Evolutionary conservation across 768 basidiomycete species (phyloP), one percentile per base, ranked within the genome.

Genomic region (Boletus patriciae): DNA sequence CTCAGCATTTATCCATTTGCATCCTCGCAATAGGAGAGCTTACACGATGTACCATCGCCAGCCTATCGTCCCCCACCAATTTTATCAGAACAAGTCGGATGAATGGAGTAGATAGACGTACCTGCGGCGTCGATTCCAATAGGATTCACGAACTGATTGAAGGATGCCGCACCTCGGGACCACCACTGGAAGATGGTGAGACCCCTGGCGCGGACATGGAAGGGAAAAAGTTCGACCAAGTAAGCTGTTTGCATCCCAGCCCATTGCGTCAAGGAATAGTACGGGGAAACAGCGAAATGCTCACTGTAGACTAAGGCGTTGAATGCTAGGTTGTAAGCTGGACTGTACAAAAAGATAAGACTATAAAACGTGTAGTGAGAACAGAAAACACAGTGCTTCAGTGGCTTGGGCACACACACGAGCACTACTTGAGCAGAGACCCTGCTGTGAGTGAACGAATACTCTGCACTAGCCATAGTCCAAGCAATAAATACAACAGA

Each of bases 141-240:
- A 2, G 65, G 66, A 47, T 62, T 27, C 3, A 62, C 50, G 12
- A 66, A 47, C 10, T 57, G 53, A n/a, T 6, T 41, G 23, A 65
- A 10, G 38, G 65, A 67, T n/a, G 16, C 51, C 5, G 34, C 59
- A 4, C 76, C 69, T 11, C 84, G 79, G 44, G 77, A 74, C 67
- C 80, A 83, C 75, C 77, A 82, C 60, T 86, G 83, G 74, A 83
- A 86, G 16, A 86, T 64, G 5, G 84, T 72, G 50, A 87, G 78
- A 38, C 86, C 86, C 66, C 78, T 81, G 1, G 85, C 78, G 50
- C 85, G 82, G 27, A 78, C 77, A 55, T 83, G 80, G 70, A 76
- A 87, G 0, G 86, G 85, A 75, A 87, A 86, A 33, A 87, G 65
- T 62, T 87, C 86, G n/a, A 86, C 84, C 57, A 86, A 69, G 77